Base-by-base conservation (phyloP, 148 eudicot species). In the Silene latifolia region DNA sequence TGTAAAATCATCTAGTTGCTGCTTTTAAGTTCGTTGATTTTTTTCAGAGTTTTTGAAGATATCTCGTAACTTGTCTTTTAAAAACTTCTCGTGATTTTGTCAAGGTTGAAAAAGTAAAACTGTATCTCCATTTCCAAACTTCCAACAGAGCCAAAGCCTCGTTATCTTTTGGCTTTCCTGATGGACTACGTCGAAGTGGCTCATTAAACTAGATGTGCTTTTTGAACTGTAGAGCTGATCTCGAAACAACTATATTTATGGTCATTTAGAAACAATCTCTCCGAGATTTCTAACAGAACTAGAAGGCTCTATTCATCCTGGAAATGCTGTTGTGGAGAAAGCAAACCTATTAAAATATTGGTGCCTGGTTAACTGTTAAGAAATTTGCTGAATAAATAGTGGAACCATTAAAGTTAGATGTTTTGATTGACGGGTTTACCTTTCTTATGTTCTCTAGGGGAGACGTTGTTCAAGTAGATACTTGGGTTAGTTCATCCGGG, bases 391-490 rank as follows among this genome's bases (percentile, higher is more conserved):
- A 32, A 14, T 21, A 39, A 29, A 62, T 39, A 8, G 51, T 27
- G 32, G 13, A 32, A 21, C 17, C 8, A 46, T 51, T 17, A 20
- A 61, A 54, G 21, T 59, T 5, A 11, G 0, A 7, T 1, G 3
- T n/a, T 12, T 32, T 47, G 35, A 72, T 68, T 54, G 58, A 53
- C 27, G 15, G 14, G 14, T 72, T 65, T n/a, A 5, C 25, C 35
- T 83, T 73, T 13, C 21, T 59, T 62, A 57, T 77, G 29, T 72
- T 51, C 39, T 79, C 66, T 82, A 96, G 99, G 98, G 97, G 92
- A 69, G 99, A 96, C 85, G 93, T 89, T 67, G 97, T 96, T 80
- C 97, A 92, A 85, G 96, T 96, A 25, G 99, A 96, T 60, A 92
- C 98, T 48, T 96, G 97, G 99, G 92, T 90, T 63, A 89, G 91